Conservation (phyloP, 1,284 basidiomycete species). For the Hortiboletus rubellus region DNA sequence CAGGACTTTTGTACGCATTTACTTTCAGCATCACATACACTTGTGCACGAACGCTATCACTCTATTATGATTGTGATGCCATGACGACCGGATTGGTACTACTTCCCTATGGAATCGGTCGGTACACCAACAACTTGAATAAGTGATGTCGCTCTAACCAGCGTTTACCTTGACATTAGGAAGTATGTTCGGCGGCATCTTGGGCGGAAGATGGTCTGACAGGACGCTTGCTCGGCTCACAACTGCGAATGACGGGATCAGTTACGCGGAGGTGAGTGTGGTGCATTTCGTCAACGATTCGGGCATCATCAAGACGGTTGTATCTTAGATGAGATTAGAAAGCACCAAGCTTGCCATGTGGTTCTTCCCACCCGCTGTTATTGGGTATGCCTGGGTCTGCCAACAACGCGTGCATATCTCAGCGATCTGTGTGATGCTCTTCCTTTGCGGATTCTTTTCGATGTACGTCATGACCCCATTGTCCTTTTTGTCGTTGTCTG, state of each 20-base stretch:
- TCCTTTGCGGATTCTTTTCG: slow-evolving; percentile 66
- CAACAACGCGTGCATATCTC: slow-evolving; percentile 65
- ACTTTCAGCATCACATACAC: slow-evolving; percentile 73
- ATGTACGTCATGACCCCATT: slow-evolving; percentile 50
- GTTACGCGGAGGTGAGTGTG: slow-evolving; percentile 61
- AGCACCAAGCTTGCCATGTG: slow-evolving; percentile 60
- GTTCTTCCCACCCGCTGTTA: slow-evolving; percentile 55
- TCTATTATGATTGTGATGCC: slow-evolving; percentile 68
- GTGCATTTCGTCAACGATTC: neutral
- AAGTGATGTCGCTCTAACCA: neutral
- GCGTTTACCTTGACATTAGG: slow-evolving; percentile 40
- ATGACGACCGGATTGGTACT: slow-evolving; percentile 78
- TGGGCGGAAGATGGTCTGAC: slow-evolving; percentile 82
- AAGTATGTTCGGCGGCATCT: slow-evolving; percentile 64
- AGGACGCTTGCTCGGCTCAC: slow-evolving; percentile 57
- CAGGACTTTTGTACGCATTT: slow-evolving; percentile 69
- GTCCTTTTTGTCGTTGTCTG: neutral
- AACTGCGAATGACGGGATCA: slow-evolving; percentile 60
- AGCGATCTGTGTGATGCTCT: slow-evolving; percentile 63
- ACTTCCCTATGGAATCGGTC: slow-evolving; percentile 71
- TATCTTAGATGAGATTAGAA: slow-evolving; percentile 66
- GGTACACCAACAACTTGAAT: slow-evolving; percentile 8
- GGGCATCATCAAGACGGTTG: neutral
- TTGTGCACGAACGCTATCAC: slow-evolving; percentile 64
- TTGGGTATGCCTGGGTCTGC: slow-evolving; percentile 80